These are phyloP conservation scores for Rutstroemia sydowiana DNA, from an alignment of 2,329 filamentous ascomycete species.

Conservation along the genomic window DNA sequence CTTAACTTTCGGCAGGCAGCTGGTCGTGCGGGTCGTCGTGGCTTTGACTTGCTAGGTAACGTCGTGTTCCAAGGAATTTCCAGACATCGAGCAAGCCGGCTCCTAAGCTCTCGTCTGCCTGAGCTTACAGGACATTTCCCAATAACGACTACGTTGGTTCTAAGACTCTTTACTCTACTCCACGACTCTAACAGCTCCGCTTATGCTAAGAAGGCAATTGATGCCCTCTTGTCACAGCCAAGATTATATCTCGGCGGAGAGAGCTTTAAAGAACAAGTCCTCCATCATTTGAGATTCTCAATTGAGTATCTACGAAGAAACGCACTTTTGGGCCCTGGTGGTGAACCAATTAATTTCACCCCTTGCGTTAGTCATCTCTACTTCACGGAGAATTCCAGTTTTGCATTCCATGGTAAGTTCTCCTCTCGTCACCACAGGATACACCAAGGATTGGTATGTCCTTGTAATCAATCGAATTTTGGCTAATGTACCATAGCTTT, in stretches of 20 bases:
- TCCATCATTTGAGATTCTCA: constrained; percentile 73
- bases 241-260: constrained; percentile 64
- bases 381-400: constrained; percentile 67
- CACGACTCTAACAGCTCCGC: constrained; percentile 56
- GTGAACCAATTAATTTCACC: constrained; percentile 65
- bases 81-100: constrained; percentile 52
- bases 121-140: constrained; percentile 73
- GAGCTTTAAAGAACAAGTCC: constrained; percentile 58
- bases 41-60: constrained; percentile 74
- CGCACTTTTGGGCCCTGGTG: constrained; percentile 52
- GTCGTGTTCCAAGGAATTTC: constrained; percentile 68
- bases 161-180: constrained; percentile 61
- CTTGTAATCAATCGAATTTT: background rate
- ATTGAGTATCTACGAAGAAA: constrained; percentile 72
- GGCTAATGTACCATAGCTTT: constrained; percentile 37
- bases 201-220: constrained; percentile 55
- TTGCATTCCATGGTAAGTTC: constrained; percentile 58
- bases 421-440: no score
- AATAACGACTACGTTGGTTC: constrained; percentile 63
- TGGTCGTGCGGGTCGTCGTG: constrained; percentile 70
- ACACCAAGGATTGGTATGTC: no score
- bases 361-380: constrained; percentile 65
- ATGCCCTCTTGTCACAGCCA: constrained; percentile 62
- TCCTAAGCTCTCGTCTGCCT: constrained; percentile 67
- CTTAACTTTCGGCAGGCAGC: constrained; percentile 72